A percentile compares a stretch with the other conserved stretches of the same genome.
phyloP scores from a whole-genome alignment of 2,329 filamentous ascomycete species.

The Phyllosticta ampelicida region DNA sequence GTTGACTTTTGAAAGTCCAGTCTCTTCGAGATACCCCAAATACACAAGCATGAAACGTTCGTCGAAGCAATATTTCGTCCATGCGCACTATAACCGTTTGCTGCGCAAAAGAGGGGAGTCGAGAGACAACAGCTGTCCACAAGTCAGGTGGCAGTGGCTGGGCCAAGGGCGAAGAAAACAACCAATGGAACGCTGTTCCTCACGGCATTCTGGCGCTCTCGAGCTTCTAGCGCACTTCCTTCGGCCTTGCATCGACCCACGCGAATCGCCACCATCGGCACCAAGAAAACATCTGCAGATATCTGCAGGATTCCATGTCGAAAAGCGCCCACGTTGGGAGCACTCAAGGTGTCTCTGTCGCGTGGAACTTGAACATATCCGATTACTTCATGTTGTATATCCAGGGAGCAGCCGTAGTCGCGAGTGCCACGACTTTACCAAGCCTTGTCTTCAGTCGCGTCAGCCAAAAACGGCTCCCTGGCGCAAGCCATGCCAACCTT shows the following conservation, averaged over 20 bases:
- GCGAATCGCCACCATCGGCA: not conserved
- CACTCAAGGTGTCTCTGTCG: no score
- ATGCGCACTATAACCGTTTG: not conserved
- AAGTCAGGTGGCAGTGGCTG: not conserved
- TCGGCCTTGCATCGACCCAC: not conserved
- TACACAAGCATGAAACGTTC: slow-evolving; percentile 5
- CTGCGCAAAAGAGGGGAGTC: not conserved
- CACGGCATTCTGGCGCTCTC: not conserved
- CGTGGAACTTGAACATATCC: no score
- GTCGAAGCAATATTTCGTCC: not conserved
- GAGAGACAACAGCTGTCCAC: not conserved
- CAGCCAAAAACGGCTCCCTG: no score
- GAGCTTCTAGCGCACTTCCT: not conserved
- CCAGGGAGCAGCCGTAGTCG: no score
- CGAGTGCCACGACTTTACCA: no score
- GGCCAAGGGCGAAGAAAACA: not conserved
- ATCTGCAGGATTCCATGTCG: no score
- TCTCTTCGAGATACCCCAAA: slow-evolving; percentile 11
- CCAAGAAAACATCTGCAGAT: not conserved
- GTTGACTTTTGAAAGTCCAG: slow-evolving; percentile 7
- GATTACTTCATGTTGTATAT: no score
- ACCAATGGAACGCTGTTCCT: not conserved
- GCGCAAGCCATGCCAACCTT: no score
- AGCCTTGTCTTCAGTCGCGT: no score
- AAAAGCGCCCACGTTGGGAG: no score